A percentile compares a stretch with the other conserved stretches of the same genome.
Conservation (phyloP, 2,329 filamentous ascomycete genomes). For the Verticillium longisporum region DNA sequence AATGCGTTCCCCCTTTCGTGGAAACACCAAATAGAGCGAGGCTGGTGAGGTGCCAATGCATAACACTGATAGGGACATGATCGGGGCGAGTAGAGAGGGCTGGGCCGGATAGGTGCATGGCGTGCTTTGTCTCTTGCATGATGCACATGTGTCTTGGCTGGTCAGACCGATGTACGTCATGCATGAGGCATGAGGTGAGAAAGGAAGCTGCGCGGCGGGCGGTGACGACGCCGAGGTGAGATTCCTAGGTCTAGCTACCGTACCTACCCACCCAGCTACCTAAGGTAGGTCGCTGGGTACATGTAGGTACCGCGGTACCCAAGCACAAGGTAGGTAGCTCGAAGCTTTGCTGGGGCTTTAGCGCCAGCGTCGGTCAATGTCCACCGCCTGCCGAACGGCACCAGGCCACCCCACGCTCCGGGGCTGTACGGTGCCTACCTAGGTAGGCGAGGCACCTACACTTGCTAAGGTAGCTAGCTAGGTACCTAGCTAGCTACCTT, state of each 20-base stretch:
- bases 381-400: background rate
- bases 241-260: too few relatives aligned
- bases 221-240: too few relatives aligned
- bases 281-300: too few relatives aligned
- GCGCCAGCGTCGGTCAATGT: background rate
- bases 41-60: background rate
- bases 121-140: background rate
- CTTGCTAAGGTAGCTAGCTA: too few relatives aligned
- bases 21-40: too few relatives aligned
- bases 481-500: too few relatives aligned
- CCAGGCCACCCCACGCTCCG: too few relatives aligned
- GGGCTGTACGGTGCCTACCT: too few relatives aligned
- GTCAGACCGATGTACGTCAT: background rate
- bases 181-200: background rate
- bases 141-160: background rate
- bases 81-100: background rate
- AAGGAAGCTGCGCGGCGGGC: background rate
- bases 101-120: background rate
- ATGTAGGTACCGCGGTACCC: too few relatives aligned
- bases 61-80: background rate
- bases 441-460: too few relatives aligned
- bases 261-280: too few relatives aligned
- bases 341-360: background rate
- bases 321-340: background rate
- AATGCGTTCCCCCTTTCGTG: too few relatives aligned